Evolutionary conservation across 2,329 filamentous ascomycete species (phyloP).

Genomic region (Taxawa tesnikishii): DNA sequence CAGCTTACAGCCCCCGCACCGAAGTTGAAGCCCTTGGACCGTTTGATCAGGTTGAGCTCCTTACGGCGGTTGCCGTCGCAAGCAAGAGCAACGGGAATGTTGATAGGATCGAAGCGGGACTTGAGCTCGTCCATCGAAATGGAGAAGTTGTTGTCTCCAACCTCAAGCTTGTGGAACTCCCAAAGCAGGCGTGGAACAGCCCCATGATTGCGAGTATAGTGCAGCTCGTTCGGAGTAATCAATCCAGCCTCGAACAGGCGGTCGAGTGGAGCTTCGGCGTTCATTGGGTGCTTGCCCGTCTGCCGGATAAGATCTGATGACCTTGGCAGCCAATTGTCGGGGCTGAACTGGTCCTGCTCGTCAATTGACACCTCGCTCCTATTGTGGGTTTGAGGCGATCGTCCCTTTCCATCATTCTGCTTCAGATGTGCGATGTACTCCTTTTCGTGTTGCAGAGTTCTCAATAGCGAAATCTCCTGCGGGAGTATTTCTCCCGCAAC

Average conservation of each 20-base stretch:
- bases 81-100: slow-evolving; percentile 35
- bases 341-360: slow-evolving; percentile 38
- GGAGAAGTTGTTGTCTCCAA: slow-evolving; percentile 24
- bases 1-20: slow-evolving; percentile 33
- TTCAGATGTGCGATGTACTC: slow-evolving; percentile 27
- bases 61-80: slow-evolving; percentile 41
- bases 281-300: slow-evolving; percentile 42
- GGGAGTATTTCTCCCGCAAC: slow-evolving; percentile 23
- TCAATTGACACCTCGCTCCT: slow-evolving; percentile 27
- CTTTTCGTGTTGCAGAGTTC: slow-evolving; percentile 30
- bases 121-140: slow-evolving; percentile 34
- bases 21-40: slow-evolving; percentile 38
- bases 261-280: slow-evolving; percentile 33
- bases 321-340: slow-evolving; percentile 42
- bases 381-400: slow-evolving; percentile 22
- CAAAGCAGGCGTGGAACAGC: slow-evolving; percentile 37
- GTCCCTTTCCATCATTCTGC: slow-evolving; percentile 30
- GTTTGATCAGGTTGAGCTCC: slow-evolving; percentile 39
- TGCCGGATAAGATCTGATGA: slow-evolving; percentile 34
- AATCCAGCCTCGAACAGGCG: slow-evolving; percentile 34
- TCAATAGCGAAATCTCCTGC: slow-evolving; percentile 32
- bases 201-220: slow-evolving; percentile 44
- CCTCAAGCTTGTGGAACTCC: slow-evolving; percentile 36
- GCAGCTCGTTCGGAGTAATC: slow-evolving; percentile 38
- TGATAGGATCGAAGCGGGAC: slow-evolving; percentile 31